Conservation (phyloP, 108 stramenopile species). For the Nitzschia putrida region DNA sequence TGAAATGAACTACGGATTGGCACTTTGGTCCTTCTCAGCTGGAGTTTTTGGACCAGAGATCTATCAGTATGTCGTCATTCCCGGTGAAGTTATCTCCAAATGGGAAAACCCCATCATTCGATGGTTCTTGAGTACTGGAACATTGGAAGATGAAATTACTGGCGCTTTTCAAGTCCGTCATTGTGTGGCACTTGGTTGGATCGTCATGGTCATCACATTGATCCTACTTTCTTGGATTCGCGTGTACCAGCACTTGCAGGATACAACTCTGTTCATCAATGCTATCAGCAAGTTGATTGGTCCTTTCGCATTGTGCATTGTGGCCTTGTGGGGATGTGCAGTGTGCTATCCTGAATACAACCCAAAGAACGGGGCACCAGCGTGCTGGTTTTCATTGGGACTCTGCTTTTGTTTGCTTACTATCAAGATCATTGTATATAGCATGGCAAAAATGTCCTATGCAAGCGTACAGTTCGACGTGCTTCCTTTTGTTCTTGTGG, state of each 20-base stretch:
- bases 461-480: slow-evolving; percentile 69
- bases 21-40: slow-evolving; percentile 6
- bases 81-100: background rate
- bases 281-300: slow-evolving; percentile 64
- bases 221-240: slow-evolving; percentile 48
- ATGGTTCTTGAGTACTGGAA: slow-evolving; percentile 11
- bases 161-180: slow-evolving; percentile 45
- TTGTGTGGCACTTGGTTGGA: slow-evolving; percentile 41
- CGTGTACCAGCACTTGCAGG: slow-evolving; percentile 31
- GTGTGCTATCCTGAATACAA: slow-evolving; percentile 17
- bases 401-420: slow-evolving; percentile 69
- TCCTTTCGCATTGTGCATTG: slow-evolving; percentile 45
- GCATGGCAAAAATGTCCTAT: slow-evolving; percentile 82
- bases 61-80: background rate
- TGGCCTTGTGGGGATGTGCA: slow-evolving; percentile 30
- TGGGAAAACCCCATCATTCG: background rate
- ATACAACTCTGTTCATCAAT: slow-evolving; percentile 20
- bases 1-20: slow-evolving; percentile 69
- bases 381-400: slow-evolving; percentile 40
- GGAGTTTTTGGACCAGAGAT: slow-evolving; percentile 13
- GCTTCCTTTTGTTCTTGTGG: slow-evolving; percentile 47
- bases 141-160: background rate
- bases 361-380: background rate
- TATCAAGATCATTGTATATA: slow-evolving; percentile 84
- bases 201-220: slow-evolving; percentile 35